Base-by-base conservation (phyloP, 495 filamentous ascomycete species). In the Parmelia sp. region DNA sequence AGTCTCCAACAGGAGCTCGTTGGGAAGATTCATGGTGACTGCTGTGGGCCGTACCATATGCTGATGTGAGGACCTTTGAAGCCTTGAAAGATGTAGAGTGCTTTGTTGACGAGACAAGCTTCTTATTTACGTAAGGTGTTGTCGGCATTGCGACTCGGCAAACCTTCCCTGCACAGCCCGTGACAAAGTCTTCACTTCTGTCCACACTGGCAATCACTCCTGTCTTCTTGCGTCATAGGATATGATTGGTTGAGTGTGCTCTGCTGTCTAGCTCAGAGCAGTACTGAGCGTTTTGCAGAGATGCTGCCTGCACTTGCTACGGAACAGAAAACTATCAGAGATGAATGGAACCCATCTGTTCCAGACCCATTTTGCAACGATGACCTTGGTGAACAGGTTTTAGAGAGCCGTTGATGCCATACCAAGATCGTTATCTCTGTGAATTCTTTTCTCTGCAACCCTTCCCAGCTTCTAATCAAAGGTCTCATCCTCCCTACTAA, bases 401-500 rank as follows among this genome's bases (percentile, higher is more conserved):
- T n/a, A 58, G 1, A 7, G 7, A 25, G 40, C 6, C 35, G 15
- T 23, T 25, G 31, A 57, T 19, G 47, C 19, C 12, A n/a, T 27
- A 42, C 40, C 61, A 23, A 57, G 36, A 12, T 63, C 45, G 14
- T 11, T 12, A 21, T 49, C 61, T 33, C 39, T 49, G 12, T 11
- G 21, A 14, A 63, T 56, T 3, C 11, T n/a, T 17, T 57, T 29
- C 49, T 29, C 29, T 1, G 47, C 61, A 19, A 63, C 19, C 29
- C 36, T 63, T 5, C 67, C 64, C 55, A 74, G 71, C 0, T 66
- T 74, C 35, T 72, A 44, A 14, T 67, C 70, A 65, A 80, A 75
- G 1, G 75, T 79, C 53, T 77, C 77, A 39, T 75, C 73, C 67
- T 80, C 79, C 0, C 79, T 76, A 49, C 73, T 5, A 80, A 76